Evolutionary conservation across 2,329 filamentous ascomycete species (phyloP).

Genomic region (Phoma sp.): DNA sequence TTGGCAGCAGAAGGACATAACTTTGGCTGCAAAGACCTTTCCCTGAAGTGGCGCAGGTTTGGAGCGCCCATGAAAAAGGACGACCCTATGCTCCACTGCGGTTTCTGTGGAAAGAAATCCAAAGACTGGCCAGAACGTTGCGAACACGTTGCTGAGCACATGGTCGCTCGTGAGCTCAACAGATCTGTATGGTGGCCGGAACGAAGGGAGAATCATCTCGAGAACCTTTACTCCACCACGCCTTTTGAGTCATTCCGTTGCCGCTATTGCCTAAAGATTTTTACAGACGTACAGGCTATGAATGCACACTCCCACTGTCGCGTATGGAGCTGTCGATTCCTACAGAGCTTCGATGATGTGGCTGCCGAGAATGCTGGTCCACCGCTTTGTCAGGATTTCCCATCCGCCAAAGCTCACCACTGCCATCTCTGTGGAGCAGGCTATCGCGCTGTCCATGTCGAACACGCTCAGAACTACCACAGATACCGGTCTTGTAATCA

Average conservation of each 20-base stretch:
- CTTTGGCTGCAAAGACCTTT: constrained; percentile 47
- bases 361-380: constrained; percentile 43
- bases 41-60: constrained; percentile 45
- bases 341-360: constrained; percentile 44
- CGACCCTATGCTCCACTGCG: constrained; percentile 47
- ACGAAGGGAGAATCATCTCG: constrained; percentile 41
- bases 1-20: constrained; percentile 38
- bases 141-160: constrained; percentile 44
- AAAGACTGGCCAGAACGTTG: constrained; percentile 43
- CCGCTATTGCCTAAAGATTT: constrained; percentile 44
- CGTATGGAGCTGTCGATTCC: constrained; percentile 47
- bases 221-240: constrained; percentile 39
- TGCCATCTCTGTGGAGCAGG: constrained; percentile 46
- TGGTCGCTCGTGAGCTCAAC: constrained; percentile 37
- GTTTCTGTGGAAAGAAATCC: constrained; percentile 44
- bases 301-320: constrained; percentile 45
- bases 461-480: constrained; percentile 46
- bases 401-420: constrained; percentile 45
- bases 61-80: constrained; percentile 45
- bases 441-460: constrained; percentile 41
- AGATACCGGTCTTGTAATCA: constrained; percentile 44
- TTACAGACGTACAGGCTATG: constrained; percentile 40
- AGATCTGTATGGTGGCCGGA: constrained; percentile 45
- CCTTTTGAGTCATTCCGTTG: constrained; percentile 44
- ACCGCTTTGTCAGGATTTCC: constrained; percentile 42